Evolutionary conservation across 495 filamentous ascomycete genomes (phyloP).

Genomic region (Saxophila tyrrhenica): DNA sequence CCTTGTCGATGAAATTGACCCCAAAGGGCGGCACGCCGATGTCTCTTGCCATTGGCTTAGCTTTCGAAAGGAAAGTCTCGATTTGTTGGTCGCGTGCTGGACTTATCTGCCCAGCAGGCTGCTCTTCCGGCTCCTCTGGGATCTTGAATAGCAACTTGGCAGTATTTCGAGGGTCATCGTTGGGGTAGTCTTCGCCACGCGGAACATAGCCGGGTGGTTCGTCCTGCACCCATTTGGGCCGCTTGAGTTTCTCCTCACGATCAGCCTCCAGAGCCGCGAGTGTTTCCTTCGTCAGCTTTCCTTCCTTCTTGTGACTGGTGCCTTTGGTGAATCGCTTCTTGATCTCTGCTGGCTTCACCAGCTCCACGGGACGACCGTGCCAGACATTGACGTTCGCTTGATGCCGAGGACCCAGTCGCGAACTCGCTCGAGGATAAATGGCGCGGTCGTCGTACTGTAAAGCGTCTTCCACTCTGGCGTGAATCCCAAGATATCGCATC

Average conservation of each 20-base stretch:
- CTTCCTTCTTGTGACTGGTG: constrained; percentile 52
- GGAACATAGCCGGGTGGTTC: constrained; percentile 75
- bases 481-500: constrained; percentile 88
- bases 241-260: constrained; percentile 60
- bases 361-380: constrained; percentile 74
- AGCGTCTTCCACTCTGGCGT: constrained; percentile 92
- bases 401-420: constrained; percentile 80
- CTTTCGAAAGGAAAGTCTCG: constrained; percentile 54
- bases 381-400: constrained; percentile 78
- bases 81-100: constrained; percentile 12
- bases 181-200: constrained; percentile 65
- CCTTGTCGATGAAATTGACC: constrained; percentile 84
- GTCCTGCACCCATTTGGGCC: constrained; percentile 88
- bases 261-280: constrained; percentile 70
- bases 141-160: constrained; percentile 53
- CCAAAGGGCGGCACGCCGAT: constrained; percentile 57
- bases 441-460: constrained; percentile 89
- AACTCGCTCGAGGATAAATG: constrained; percentile 92
- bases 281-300: constrained; percentile 66
- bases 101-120: constrained; percentile 1
- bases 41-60: constrained; percentile 46
- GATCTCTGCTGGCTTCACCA: constrained; percentile 76
- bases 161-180: constrained; percentile 43
- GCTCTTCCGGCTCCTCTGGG: constrained; percentile 19
- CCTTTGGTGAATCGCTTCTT: constrained; percentile 63